Evolutionary conservation across 768 basidiomycete genomes (phyloP).

Genomic region (Lanmaoa pseudosensibilis): DNA sequence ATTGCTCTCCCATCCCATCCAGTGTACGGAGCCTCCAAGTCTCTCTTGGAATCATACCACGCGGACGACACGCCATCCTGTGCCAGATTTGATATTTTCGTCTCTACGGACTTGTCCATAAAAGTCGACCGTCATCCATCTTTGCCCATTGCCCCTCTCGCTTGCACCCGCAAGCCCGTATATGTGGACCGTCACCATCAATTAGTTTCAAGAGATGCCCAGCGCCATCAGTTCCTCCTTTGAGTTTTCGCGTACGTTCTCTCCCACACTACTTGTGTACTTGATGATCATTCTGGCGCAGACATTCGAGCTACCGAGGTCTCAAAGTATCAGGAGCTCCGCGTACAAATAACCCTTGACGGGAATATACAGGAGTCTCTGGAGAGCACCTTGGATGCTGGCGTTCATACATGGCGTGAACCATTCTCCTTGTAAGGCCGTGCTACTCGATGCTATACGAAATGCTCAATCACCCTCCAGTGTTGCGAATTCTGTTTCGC

Average conservation of each 20-base stretch:
- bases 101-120: conserved; percentile 18
- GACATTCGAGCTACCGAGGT: conserved; percentile 25
- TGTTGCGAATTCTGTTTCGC: conserved; percentile 19
- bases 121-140: conserved; percentile 25
- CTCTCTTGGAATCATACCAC: conserved; percentile 22
- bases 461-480: conserved; percentile 20
- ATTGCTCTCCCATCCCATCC: conserved; percentile 21
- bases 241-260: conserved; percentile 27
- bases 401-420: conserved; percentile 30
- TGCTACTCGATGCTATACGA: background rate
- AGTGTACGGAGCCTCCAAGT: conserved; percentile 16
- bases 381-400: conserved; percentile 26
- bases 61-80: conserved; percentile 33
- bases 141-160: conserved; percentile 36
- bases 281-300: conserved; percentile 5
- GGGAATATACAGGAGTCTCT: conserved; percentile 30
- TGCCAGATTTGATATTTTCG: conserved; percentile 35
- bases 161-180: conserved; percentile 26
- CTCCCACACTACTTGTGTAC: background rate
- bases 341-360: conserved; percentile 28
- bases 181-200: conserved; percentile 19
- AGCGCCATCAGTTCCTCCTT: conserved; percentile 15
- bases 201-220: conserved; percentile 20
- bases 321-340: conserved; percentile 27
- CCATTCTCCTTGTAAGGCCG: conserved; percentile 29